Evolutionary conservation across 305 asterid species (phyloP).

Genomic region (Fraxinus albicans): DNA sequence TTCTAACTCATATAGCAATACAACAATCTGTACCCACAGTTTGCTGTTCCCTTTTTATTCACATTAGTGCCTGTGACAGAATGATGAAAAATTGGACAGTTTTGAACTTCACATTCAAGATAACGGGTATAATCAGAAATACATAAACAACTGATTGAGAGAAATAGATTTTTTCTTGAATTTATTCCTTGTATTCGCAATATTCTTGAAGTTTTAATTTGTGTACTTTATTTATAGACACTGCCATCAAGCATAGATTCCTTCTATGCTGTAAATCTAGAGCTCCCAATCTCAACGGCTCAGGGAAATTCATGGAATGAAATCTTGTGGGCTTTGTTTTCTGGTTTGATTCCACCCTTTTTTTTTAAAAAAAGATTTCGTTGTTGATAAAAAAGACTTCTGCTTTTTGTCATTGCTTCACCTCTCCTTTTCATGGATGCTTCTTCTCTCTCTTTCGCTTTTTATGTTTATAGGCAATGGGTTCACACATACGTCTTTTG

Average conservation of each 20-base stretch:
- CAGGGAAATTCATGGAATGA: slow-evolving; percentile 27
- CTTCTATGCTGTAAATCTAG: slow-evolving; percentile 40
- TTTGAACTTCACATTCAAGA: slow-evolving; percentile 57
- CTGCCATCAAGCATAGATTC: slow-evolving; percentile 68
- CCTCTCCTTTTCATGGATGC: slow-evolving; percentile 65
- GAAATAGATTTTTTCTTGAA: slow-evolving; percentile 39
- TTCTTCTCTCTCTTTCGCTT: slow-evolving; percentile 30
- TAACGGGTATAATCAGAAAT: slow-evolving; percentile 78
- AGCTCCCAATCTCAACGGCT: slow-evolving; percentile 16
- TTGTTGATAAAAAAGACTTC: slow-evolving; percentile 55
- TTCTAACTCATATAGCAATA: not conserved
- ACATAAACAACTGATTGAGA: slow-evolving; percentile 72
- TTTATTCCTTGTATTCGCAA: slow-evolving; percentile 66
- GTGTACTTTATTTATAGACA: slow-evolving; percentile 26
- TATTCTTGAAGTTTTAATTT: slow-evolving; percentile 54
- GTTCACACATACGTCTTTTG: slow-evolving; percentile 58
- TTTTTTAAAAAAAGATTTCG: slow-evolving; percentile 9
- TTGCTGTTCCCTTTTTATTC: not conserved
- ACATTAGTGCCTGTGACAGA: slow-evolving; percentile 37
- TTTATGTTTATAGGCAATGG: slow-evolving; percentile 60
- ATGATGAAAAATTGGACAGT: slow-evolving; percentile 51
- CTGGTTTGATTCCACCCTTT: slow-evolving; percentile 21
- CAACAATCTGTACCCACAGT: not conserved
- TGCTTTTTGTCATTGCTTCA: slow-evolving; percentile 60
- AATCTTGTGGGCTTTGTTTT: slow-evolving; percentile 5